Base-by-base conservation (phyloP, 495 filamentous ascomycete genomes). In the Xylaria palmicola region DNA sequence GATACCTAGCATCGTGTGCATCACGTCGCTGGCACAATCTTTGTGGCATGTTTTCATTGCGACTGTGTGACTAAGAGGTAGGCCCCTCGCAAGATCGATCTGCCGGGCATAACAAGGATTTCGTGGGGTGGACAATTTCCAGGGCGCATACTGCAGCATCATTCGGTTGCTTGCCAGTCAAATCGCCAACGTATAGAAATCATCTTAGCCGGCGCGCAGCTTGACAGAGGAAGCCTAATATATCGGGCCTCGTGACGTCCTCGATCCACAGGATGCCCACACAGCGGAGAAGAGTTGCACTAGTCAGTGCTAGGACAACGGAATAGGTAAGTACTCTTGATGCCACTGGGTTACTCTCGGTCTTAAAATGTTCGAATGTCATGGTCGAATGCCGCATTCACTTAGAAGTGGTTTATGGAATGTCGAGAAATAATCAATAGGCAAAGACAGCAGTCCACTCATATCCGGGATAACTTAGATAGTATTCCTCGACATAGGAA, bases 191-290 rank as follows among this genome's bases (percentile, higher is more conserved):
- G 40, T n/a, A 37, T 27, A 30, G n/a, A n/a, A 36, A 19, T 26
- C 41, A 48, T 6, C 55, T 48, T 57, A 57, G 39, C 40, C 41
- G 30, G 41, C 30, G 29, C 19, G 29, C 27, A 45, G 17, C 39
- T 43, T 26, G 29, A 57, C 30, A 37, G 40, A 57, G 15, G 55
- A 37, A 36, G 27, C 20, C 47, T 48, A 37, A 47, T 56, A 44
- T 44, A 44, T 44, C 44, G 15, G 34, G 24, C 53, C 53, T 56
- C 53, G 53, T 56, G 53, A 56, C 40, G n/a, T 48, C n/a, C 29
- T 48, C 29, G 29, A 12, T 57, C 40, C 55, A 45, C 15, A 27
- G 20, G 55, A 34, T 24, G 19, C 39, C 19, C 12, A 47, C 13
- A 15, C 24, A 36, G 40, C 19, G 37, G 20, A 34, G 20, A 19